A percentile compares a stretch with the other conserved stretches of the same genome.
These are phyloP conservation scores for Ulota crispa DNA, from an alignment of 225 moss, liverwort and hornwort species.

Conservation along the genomic window DNA sequence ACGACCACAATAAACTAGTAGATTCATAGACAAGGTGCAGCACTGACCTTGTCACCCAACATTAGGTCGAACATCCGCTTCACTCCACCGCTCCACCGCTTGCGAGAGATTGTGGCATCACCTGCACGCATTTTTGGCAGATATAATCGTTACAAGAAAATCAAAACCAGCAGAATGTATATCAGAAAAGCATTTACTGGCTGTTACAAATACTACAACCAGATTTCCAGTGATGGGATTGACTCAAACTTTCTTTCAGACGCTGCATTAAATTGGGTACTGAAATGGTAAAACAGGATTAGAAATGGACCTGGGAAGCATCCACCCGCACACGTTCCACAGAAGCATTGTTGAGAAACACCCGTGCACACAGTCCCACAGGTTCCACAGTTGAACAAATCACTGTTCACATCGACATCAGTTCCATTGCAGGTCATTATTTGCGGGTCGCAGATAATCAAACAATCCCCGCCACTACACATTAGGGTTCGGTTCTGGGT, in stretches of 20 bases:
- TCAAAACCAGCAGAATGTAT: not conserved
- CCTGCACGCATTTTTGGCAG: not conserved
- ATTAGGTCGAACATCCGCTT: conserved; percentile 7
- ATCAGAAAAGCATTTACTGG: no score
- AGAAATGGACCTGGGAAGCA: conserved; percentile 11
- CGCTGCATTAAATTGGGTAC: not conserved
- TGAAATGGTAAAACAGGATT: not conserved
- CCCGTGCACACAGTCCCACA: no score
- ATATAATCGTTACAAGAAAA: not conserved
- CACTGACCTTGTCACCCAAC: conserved; percentile 20
- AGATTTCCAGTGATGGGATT: no score
- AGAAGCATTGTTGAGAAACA: not conserved
- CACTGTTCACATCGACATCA: no score
- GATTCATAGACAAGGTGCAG: not conserved
- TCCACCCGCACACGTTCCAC: not conserved
- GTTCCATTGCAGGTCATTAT: no score
- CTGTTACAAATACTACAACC: no score
- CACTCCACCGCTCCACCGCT: not conserved
- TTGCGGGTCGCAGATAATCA: accelerated
- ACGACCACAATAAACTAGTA: no score
- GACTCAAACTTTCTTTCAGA: no score
- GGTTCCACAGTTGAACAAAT: no score
- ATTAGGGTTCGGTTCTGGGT: no score
- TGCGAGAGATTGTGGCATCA: conserved; percentile 3
- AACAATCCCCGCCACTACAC: no score